Evolutionary conservation across 257 asterid species (phyloP).

Genomic region (Nicotiana noctiflora): DNA sequence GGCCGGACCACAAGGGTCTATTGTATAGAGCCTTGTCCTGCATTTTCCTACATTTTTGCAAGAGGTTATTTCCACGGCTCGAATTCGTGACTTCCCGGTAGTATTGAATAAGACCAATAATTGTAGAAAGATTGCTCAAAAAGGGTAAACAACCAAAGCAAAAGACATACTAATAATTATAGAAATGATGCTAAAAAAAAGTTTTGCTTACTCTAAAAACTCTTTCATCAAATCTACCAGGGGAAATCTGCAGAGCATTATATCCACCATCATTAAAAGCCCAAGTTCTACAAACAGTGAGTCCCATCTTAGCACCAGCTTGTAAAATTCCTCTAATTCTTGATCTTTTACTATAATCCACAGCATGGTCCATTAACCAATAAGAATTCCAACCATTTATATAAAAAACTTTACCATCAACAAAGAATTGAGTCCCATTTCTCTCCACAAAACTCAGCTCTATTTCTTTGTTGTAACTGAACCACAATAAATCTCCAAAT

Average conservation of each 20-base stretch:
- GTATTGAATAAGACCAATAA: neutral
- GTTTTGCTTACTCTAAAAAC: slow-evolving; percentile 70
- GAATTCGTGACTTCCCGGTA: no score
- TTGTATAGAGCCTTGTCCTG: no score
- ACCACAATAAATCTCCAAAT: slow-evolving; percentile 67
- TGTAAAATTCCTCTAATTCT: slow-evolving; percentile 63
- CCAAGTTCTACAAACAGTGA: slow-evolving; percentile 96
- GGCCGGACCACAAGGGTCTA: no score
- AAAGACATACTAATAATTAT: neutral
- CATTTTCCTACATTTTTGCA: no score
- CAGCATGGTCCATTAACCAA: slow-evolving; percentile 98
- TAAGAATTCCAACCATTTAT: slow-evolving; percentile 98
- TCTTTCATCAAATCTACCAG: slow-evolving; percentile 73
- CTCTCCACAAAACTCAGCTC: slow-evolving; percentile 78
- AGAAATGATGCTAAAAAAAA: neutral
- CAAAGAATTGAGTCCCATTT: slow-evolving; percentile 81
- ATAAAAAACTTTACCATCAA: slow-evolving; percentile 79
- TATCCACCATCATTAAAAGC: slow-evolving; percentile 96
- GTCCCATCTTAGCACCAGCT: slow-evolving; percentile 91
- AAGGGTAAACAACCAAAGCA: neutral
- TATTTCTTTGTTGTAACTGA: slow-evolving; percentile 28
- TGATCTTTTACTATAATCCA: slow-evolving; percentile 49
- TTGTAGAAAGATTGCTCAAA: neutral
- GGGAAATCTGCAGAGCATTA: slow-evolving; percentile 86
- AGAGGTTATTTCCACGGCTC: no score